These are phyloP conservation scores for Davidsoniella virescens DNA, from an alignment of 2,329 filamentous ascomycete species.

Conservation along the genomic window DNA sequence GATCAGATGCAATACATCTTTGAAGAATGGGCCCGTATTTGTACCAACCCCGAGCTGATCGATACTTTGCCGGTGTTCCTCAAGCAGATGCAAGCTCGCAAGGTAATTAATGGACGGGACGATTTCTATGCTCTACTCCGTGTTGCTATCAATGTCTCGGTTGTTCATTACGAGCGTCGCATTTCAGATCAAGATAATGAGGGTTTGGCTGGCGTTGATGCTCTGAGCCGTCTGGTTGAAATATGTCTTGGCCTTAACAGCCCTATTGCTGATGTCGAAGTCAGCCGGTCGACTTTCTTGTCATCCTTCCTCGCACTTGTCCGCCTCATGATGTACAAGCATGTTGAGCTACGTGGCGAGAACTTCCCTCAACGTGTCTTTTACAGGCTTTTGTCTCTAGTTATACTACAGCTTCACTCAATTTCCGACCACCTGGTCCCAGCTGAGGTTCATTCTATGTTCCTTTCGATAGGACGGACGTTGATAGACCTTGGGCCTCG, in stretches of 20 bases:
- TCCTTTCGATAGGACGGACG: constrained; percentile 28
- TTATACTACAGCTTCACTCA: constrained; percentile 45
- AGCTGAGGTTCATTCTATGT: constrained; percentile 3
- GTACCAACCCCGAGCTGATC: constrained; percentile 58
- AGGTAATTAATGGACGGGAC: constrained; percentile 57
- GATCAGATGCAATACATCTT: constrained; percentile 92
- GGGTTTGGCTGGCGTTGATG: constrained; percentile 44
- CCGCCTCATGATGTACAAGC: constrained; percentile 67
- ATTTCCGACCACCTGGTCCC: neutral
- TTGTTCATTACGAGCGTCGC: constrained; percentile 61
- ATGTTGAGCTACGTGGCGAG: constrained; percentile 66
- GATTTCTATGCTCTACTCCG: constrained; percentile 69
- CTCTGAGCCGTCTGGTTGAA: constrained; percentile 64
- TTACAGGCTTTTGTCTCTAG: constrained; percentile 68
- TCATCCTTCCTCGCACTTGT: constrained; percentile 65
- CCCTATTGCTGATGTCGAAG: constrained; percentile 3
- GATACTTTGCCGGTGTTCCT: constrained; percentile 66
- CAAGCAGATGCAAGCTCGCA: constrained; percentile 61
- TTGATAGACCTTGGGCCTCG: constrained; percentile 60
- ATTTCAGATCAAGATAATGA: constrained; percentile 42
- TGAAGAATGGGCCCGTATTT: constrained; percentile 81
- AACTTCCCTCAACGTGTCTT: constrained; percentile 78
- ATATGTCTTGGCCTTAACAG: constrained; percentile 38
- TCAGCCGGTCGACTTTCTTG: constrained; percentile 48
- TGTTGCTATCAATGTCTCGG: constrained; percentile 62